Base-by-base conservation (phyloP, 495 filamentous ascomycete genomes). In the Talaromyces thailandensis region DNA sequence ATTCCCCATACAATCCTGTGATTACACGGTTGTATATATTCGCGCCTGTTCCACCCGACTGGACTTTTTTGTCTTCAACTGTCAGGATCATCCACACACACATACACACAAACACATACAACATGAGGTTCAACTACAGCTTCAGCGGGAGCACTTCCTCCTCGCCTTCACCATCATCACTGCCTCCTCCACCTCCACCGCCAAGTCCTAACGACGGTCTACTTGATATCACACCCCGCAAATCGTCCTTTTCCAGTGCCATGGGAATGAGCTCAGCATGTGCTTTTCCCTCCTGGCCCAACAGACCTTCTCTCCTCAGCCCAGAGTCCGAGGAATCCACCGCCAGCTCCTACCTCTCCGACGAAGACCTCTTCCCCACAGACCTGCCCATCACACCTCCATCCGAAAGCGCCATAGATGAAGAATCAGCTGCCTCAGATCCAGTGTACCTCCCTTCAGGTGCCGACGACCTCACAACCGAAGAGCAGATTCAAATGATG, bases 281-380 rank as follows among this genome's bases (percentile, higher is more conserved):
- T 65, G 81, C 81, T 9, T 83, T 76, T 61, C 81, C 81, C 24
- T 81, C 78, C 25, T 83, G 81, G 81, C 81, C 81, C 26, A 79
- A 80, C 65, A 65, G 81, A 23, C 70, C 74, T 0, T 79, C 78
- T 2, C 72, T 83, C 6, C 66, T 75, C 56, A 76, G 66, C 62
- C 67, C 67, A 63, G 70, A 74, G 62, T 71, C 74, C 0, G 67
- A 66, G 40, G 65, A 69, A 12, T 74, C 75, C 0, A 73, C 67
- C 14, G 71, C 73, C 40, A 75, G 69, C 51, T 72, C 76, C 51
- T 75, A 78, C 55, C 76, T 83, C 61, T 81, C 80, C 6, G 80
- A 83, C 60, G 80, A 83, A 63, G 80, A 83, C 45, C 75, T 83
- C 23, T 76, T 79, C 62, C 68, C 77, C 61, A 69, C 32, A 11